Evolutionary conservation across 2,329 filamentous ascomycete species (phyloP).

Genomic region (Talaromyces marneffei): DNA sequence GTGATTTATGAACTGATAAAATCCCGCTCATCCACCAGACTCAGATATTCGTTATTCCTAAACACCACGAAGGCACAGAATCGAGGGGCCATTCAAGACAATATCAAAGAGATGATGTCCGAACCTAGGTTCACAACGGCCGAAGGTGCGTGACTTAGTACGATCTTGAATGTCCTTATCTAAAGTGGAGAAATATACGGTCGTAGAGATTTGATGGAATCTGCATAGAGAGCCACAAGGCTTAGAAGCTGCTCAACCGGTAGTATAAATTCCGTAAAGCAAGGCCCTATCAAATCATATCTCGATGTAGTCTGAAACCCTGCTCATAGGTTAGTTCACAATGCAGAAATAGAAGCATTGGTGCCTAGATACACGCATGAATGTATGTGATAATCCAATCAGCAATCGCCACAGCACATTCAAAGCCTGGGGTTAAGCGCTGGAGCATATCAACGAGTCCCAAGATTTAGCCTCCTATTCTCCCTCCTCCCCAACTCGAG

Average conservation of each 20-base stretch:
- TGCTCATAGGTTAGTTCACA: no score
- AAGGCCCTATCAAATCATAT: no score
- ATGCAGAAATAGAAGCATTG: no score
- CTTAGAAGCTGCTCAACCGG: no score
- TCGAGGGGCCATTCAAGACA: neutral
- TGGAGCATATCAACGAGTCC: neutral
- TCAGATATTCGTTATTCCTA: neutral
- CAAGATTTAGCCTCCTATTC: no score
- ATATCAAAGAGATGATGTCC: neutral
- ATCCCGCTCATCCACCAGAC: neutral
- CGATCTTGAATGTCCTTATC: neutral
- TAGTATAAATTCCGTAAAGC: no score
- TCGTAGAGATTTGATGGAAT: no score
- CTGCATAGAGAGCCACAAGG: no score
- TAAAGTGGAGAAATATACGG: no score
- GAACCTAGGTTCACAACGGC: neutral
- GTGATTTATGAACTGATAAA: neutral
- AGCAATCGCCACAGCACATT: neutral
- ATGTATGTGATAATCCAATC: neutral
- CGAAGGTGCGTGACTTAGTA: neutral
- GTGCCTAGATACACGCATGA: neutral
- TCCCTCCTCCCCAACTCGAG: neutral
- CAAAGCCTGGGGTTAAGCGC: neutral
- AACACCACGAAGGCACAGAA: neutral
- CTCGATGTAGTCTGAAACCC: no score